These are phyloP conservation scores for Trametes versicolor DNA, from an alignment of 1,284 basidiomycete genomes.

Conservation along the genomic window DNA sequence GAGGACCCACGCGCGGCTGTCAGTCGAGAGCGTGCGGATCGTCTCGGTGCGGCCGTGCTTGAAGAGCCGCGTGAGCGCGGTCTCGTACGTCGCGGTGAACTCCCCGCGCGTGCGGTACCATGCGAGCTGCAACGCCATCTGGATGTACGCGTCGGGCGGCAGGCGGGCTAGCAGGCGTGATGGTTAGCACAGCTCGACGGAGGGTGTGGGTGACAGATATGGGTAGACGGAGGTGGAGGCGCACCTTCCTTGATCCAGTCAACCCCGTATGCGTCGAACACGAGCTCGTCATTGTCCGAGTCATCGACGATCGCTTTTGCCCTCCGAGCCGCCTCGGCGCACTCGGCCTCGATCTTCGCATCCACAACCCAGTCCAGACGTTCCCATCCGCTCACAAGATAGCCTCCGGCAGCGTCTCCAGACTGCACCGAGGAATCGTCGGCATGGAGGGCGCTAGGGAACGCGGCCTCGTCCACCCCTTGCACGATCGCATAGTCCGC, in stretches of 20 bases:
- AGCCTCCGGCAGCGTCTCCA: constrained; percentile 47
- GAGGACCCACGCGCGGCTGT: constrained; percentile 85
- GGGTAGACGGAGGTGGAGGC: constrained; percentile 40
- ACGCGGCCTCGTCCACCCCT: constrained; percentile 60
- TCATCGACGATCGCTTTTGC: constrained; percentile 76
- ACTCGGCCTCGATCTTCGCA: constrained; percentile 65
- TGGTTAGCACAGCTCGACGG: constrained; percentile 2
- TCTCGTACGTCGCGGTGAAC: constrained; percentile 95
- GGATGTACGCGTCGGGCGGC: constrained; percentile 91
- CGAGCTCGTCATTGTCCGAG: constrained; percentile 87
- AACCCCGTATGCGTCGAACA: constrained; percentile 88
- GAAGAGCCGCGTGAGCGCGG: constrained; percentile 92
- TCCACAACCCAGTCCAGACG: constrained; percentile 85
- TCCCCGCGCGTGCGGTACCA: constrained; percentile 85
- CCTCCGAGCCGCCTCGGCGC: constrained; percentile 65
- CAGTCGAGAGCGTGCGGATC: constrained; percentile 81
- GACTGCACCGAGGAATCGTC: not conserved
- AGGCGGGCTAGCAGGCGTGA: constrained; percentile 62
- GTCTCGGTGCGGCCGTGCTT: constrained; percentile 94
- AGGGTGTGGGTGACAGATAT: constrained; percentile 8
- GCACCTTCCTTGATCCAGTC: constrained; percentile 84
- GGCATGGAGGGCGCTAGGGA: constrained; percentile 30
- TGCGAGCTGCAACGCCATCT: constrained; percentile 94
- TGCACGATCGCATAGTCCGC: constrained; percentile 85
- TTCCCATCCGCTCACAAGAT: too few relatives aligned